Evolutionary conservation across 2,329 filamentous ascomycete species (phyloP).

Genomic region (Myriosclerotinia duriaeana): DNA sequence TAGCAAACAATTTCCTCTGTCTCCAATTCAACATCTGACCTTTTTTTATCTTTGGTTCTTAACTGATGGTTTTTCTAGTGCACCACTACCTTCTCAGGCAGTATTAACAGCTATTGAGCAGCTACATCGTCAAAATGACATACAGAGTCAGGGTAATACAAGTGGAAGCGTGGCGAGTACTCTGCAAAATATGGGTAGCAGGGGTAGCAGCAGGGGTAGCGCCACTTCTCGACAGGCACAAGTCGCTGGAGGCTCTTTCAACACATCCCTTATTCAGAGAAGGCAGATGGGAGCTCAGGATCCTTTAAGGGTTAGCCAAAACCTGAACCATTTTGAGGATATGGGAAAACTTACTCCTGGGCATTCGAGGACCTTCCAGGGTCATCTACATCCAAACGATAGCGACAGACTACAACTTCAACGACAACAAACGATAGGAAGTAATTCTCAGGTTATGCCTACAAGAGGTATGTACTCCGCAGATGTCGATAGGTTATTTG

Average conservation of each 20-base stretch:
- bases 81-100: background rate
- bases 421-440: too few relatives aligned
- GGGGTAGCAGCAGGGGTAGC: too few relatives aligned
- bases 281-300: background rate
- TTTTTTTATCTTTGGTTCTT: background rate
- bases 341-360: too few relatives aligned
- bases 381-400: too few relatives aligned
- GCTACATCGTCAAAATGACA: background rate
- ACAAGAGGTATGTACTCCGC: too few relatives aligned
- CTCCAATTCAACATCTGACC: background rate
- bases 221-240: background rate
- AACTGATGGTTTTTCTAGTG: background rate
- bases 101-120: background rate
- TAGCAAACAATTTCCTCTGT: background rate
- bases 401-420: too few relatives aligned
- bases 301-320: background rate
- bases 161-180: background rate
- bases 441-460: too few relatives aligned
- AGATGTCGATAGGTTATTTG: too few relatives aligned
- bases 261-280: background rate
- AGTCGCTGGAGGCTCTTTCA: background rate
- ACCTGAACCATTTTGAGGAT: too few relatives aligned
- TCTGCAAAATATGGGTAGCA: background rate
- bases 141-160: background rate
- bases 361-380: too few relatives aligned